phyloP scores from a whole-genome alignment of 306 rosid species.

The Lablab purpureus region DNA sequence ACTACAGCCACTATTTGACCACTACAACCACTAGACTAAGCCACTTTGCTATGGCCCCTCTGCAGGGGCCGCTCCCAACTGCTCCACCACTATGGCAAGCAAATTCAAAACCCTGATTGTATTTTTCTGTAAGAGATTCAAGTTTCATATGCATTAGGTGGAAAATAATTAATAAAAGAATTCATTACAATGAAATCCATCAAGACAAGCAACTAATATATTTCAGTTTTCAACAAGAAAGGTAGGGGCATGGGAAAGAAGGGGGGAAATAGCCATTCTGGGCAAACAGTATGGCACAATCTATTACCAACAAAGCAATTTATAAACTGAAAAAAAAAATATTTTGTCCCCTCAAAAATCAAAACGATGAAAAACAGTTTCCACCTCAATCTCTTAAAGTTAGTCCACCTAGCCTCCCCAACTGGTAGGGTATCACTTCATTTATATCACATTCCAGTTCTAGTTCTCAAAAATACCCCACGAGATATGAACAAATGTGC shows the following conservation, averaged over 20 bases:
- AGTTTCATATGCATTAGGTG: neutral
- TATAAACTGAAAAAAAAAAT: neutral
- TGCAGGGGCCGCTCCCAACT: neutral
- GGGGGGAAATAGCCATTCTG: slow-evolving; percentile 15
- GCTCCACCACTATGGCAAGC: neutral
- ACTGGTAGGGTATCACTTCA: slow-evolving; percentile 20
- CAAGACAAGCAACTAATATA: neutral
- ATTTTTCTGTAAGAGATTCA: slow-evolving; percentile 22
- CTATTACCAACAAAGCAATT: slow-evolving; percentile 13
- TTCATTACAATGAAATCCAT: neutral
- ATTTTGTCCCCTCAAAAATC: neutral
- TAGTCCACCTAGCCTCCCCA: slow-evolving; percentile 24
- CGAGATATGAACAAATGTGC: neutral
- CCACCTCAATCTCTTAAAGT: slow-evolving; percentile 14
- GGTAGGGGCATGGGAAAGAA: neutral
- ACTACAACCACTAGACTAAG: too few species aligned
- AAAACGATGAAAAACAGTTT: neutral
- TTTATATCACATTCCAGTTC: slow-evolving; percentile 5
- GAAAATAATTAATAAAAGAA: neutral
- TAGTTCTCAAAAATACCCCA: slow-evolving; percentile 26
- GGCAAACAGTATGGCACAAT: slow-evolving; percentile 14
- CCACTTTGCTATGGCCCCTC: neutral
- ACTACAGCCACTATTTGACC: neutral
- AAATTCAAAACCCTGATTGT: neutral
- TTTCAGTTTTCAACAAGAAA: neutral